Evolutionary conservation across 2,329 filamentous ascomycete species (phyloP), one percentile per base, ranked within the genome.

Genomic region (Chaetothyriales sp.): DNA sequence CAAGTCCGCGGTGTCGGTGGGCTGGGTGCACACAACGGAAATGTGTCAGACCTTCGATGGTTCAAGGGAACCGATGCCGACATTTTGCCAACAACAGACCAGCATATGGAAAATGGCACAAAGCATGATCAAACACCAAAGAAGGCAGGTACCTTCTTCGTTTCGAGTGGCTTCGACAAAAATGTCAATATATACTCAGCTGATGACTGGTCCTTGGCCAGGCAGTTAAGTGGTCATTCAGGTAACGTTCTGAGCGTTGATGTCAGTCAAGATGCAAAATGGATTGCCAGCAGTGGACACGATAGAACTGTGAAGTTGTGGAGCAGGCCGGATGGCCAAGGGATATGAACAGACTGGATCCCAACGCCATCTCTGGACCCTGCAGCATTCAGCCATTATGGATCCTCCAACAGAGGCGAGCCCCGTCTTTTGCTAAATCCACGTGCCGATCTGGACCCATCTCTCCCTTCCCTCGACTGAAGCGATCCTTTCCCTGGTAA

Each of bases 221-320:
- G 94, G 68, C 86, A 82, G 15, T 71, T 98, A 52, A 86, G 83
- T 60, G 92, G 89, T 0, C 92, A 98, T 67, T 87, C 88, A 1
- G 89, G 87, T 1, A 92, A 93, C 43, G 89, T 98, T 9, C 79
- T 93, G 49, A 93, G 87, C 59, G 84, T 87, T 10, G 92, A 98
- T 69, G 80, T 95, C 49, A 93, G 84, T 62, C 75, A 76, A 56
- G 86, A 96, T 66, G 85, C 82, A 7, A 83, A 76, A 63, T 98
- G 88, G 86, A 94, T 98, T 66, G 85, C 90, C 20, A 95, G 88
- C 65, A 88, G 87, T 58, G 89, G 92, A 2, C 86, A 95, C 64
- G 92, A 98, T 67, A 78, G 89, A 49, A 96, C 90, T 1, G 86
- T 96, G 48, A 98, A 98, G 72, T 73, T 98, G 2, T 98, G 92